Evolutionary conservation across 2,329 filamentous ascomycete genomes (phyloP), one percentile per base, ranked within the genome.

Genomic region (Scorias spongiosa): DNA sequence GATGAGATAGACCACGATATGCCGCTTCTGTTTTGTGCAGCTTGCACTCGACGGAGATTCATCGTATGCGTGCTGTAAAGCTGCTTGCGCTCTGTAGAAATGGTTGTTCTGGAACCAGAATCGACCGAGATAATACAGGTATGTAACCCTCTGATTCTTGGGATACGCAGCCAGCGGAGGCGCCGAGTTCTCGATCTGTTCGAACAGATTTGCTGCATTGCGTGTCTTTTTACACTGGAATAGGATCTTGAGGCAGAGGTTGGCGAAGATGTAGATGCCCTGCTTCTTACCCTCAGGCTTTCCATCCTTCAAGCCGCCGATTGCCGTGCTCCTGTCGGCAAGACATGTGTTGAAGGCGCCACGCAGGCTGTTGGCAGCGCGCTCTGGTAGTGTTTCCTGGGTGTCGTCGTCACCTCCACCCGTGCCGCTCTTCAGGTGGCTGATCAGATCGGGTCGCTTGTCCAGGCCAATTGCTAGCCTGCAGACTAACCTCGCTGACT

Each of bases 271-370:
- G 65, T 95, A 95, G 49, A 95, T 87, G 38, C 85, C 88, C 10
- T 81, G 67, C 57, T 89, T 86, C 59, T 88, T 93, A 44, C 87
- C 86, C 54, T 88, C 82, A 0, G 86, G 85, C 15, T 76, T 78
- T 9, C 50, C 39, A 51, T 74, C 74, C 45, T 58, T 61, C 20
- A 74, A 62, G 0, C 70, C 69, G 11, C 68, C 67, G 9, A 42
- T 10, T 10, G 76, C 70, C 20, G 74, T 77, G 1, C 76, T 80
- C 41, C 85, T 76, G 58, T 94, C 87, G 3, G 83, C 87, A 29
- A 94, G 66, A 51, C 89, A 95, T 34, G 85, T 86, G 10, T 85
- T 91, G 58, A 95, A 94, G 17, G 88, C 86, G 58, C 87, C 84
- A 48, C 93, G 82, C 46, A 95, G 83, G 42, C 85, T 82, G 57